Percentiles rank a stretch among this genome's conserved stretches.
These are phyloP conservation scores for Hymenoscyphus fraxineus DNA, from an alignment of 2,329 filamentous ascomycete genomes.

Conservation along the genomic window DNA sequence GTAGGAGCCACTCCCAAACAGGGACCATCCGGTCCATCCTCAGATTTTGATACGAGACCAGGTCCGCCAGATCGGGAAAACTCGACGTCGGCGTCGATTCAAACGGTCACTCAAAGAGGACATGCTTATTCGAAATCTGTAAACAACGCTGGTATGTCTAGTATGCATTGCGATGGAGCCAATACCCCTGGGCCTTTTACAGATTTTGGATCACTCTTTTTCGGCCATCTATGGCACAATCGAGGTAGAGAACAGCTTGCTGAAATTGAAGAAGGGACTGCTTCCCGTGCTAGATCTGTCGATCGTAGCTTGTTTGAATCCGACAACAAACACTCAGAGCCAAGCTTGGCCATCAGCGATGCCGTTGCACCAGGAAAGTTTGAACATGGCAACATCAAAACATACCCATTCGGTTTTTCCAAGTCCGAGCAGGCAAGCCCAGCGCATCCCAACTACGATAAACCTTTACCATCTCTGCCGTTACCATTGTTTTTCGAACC, in stretches of 20 bases:
- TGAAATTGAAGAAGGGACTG: constrained; percentile 45
- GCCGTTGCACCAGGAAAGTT: constrained; percentile 56
- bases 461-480: constrained; percentile 18
- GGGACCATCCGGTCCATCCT: constrained; percentile 33
- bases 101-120: constrained; percentile 32
- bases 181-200: constrained; percentile 27
- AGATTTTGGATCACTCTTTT: constrained; percentile 29
- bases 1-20: constrained; percentile 37
- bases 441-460: constrained; percentile 19
- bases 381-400: constrained; percentile 18
- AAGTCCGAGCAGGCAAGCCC: constrained; percentile 27
- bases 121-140: constrained; percentile 37
- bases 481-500: constrained; percentile 32
- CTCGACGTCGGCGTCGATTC: constrained; percentile 32
- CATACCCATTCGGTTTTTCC: constrained; percentile 19
- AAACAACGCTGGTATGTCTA: constrained; percentile 24
- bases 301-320: constrained; percentile 58
- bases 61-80: constrained; percentile 35
- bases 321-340: constrained; percentile 59
- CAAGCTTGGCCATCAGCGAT: constrained; percentile 61
- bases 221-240: constrained; percentile 20
- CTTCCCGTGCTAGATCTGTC: constrained; percentile 56
- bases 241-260: constrained; percentile 23
- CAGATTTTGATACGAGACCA: constrained; percentile 39
- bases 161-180: constrained; percentile 17